phyloP scores from a whole-genome alignment of 2,329 filamentous ascomycete species.

The Nemania sp. region DNA sequence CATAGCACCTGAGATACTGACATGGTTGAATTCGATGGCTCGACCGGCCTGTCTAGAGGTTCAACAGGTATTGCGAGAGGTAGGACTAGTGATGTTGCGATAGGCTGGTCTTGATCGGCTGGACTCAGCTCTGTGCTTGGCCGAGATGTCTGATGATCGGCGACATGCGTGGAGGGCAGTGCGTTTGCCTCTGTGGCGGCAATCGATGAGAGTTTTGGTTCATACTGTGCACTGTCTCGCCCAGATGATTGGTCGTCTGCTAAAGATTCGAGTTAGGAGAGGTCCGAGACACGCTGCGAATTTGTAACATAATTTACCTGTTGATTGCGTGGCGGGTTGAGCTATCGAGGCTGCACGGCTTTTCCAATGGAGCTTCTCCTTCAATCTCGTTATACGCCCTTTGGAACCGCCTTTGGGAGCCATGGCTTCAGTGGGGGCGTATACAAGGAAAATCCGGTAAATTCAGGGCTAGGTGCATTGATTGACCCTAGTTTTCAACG shows the following conservation, averaged over 20 bases:
- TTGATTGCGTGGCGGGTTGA: too few species aligned
- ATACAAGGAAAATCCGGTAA: too few species aligned
- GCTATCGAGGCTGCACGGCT: too few species aligned
- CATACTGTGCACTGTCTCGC: background rate
- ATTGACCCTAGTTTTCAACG: too few species aligned
- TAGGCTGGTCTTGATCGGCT: background rate
- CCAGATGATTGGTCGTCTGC: background rate
- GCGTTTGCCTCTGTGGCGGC: background rate
- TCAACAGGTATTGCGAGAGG: background rate
- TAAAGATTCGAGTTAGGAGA: background rate
- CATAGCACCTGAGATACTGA: conserved; percentile 22
- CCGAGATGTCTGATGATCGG: background rate
- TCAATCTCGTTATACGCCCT: too few species aligned
- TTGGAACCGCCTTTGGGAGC: too few species aligned
- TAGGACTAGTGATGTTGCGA: background rate
- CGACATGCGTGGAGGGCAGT: background rate
- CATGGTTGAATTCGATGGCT: background rate
- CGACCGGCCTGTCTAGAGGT: background rate
- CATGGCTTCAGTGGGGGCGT: too few species aligned
- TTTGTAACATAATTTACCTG: too few species aligned
- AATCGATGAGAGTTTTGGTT: background rate
- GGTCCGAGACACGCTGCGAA: too few species aligned
- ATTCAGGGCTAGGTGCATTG: too few species aligned
- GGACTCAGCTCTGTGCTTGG: background rate
- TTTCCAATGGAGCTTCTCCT: too few species aligned